These are phyloP conservation scores for Erodium trifolium DNA, from an alignment of 441 rosid genomes.

Conservation along the genomic window DNA sequence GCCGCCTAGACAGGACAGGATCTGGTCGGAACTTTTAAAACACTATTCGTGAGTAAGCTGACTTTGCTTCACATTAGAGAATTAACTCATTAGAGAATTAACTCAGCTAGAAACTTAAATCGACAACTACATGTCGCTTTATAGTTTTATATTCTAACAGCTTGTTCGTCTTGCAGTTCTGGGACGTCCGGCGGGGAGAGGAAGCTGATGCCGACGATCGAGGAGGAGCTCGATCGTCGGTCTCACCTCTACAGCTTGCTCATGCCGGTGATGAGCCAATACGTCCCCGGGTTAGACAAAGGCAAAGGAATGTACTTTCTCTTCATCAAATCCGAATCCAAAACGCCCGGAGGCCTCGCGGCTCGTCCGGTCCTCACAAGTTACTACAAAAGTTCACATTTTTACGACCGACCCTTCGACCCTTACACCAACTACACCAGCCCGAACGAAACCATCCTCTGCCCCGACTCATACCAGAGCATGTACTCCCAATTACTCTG, in stretches of 20 bases:
- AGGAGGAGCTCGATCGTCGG: conserved; percentile 75
- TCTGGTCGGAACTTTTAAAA: too few species aligned
- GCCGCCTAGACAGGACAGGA: too few species aligned
- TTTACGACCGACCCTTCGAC: conserved; percentile 68
- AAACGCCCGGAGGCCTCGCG: conserved; percentile 75
- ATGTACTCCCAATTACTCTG: conserved; percentile 22
- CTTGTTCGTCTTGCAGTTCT: conserved; percentile 40
- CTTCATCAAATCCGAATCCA: conserved; percentile 84
- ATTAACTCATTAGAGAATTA: too few species aligned
- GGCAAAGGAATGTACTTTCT: conserved; percentile 98
- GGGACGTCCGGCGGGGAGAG: conserved; percentile 97
- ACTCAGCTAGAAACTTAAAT: too few species aligned
- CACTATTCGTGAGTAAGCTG: too few species aligned
- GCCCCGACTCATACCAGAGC: conserved; percentile 75
- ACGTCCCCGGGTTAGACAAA: conserved; percentile 68
- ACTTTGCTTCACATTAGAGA: too few species aligned
- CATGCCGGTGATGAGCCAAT: conserved; percentile 93
- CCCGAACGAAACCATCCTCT: conserved; percentile 90
- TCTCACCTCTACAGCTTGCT: conserved; percentile 68
- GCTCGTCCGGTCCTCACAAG: conserved; percentile 93
- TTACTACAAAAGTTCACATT: conserved; percentile 81
- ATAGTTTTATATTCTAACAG: too few species aligned
- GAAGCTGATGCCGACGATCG: conserved; percentile 92
- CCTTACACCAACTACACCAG: conserved; percentile 95
- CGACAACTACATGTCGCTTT: too few species aligned